Conservation (phyloP, 768 basidiomycete genomes). For the Hydnomerulius pinastri region DNA sequence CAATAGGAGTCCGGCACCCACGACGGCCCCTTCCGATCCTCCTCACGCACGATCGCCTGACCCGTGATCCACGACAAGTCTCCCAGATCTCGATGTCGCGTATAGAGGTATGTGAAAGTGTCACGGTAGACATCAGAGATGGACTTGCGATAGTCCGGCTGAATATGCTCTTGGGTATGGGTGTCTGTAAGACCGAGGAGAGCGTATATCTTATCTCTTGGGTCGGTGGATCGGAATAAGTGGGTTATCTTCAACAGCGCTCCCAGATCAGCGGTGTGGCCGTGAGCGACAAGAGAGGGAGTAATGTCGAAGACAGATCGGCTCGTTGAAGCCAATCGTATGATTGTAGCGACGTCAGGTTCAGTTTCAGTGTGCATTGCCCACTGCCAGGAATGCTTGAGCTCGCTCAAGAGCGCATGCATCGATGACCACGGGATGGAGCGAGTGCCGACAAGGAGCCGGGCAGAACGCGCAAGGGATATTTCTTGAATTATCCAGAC, state of each 20-base stretch:
- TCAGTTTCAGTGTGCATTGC: neutral
- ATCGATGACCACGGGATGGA: neutral
- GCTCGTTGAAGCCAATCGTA: neutral
- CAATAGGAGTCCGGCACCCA: neutral
- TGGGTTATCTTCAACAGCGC: slow-evolving; percentile 2
- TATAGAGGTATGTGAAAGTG: neutral
- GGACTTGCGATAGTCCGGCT: slow-evolving; percentile 1
- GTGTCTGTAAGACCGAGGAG: neutral
- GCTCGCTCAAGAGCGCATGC: neutral
- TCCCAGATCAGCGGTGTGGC: neutral
- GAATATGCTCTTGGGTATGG: neutral
- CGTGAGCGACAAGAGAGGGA: neutral
- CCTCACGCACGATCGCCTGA: neutral
- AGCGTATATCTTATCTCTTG: slow-evolving; percentile 4
- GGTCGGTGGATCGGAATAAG: slow-evolving; percentile 1
- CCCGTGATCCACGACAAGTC: neutral
- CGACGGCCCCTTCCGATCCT: neutral
- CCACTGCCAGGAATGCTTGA: slow-evolving; percentile 1
- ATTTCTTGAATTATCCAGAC: slow-evolving; percentile 7
- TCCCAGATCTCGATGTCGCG: neutral
- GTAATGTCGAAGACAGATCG: neutral
- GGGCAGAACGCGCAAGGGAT: neutral
- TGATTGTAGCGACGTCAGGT: neutral
- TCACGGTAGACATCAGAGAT: neutral
- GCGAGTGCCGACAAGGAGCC: neutral